A percentile compares a stretch with the other conserved stretches of the same genome.
Evolutionary conservation across 257 asterid genomes (phyloP).

Genomic region (Jacaranda mimosifolia): DNA sequence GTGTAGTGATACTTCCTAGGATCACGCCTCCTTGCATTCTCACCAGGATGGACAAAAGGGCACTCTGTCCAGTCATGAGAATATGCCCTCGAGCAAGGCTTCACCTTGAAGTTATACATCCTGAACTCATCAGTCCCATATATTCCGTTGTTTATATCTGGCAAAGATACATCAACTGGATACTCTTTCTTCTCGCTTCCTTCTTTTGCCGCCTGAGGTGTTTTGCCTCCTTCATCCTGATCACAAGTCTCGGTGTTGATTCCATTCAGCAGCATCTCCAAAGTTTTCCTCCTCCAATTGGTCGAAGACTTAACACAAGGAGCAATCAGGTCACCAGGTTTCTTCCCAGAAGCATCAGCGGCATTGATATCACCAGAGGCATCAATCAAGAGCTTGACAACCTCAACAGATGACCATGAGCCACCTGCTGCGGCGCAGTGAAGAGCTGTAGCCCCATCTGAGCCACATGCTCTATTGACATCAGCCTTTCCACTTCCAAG

Average conservation of each 20-base stretch:
- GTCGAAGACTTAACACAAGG: constrained; percentile 45
- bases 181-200: constrained; percentile 73
- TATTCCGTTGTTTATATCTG: constrained; percentile 55
- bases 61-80: constrained; percentile 72
- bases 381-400: constrained; percentile 58
- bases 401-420: constrained; percentile 56
- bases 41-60: constrained; percentile 67
- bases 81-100: constrained; percentile 68
- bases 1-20: constrained; percentile 71
- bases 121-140: constrained; percentile 60
- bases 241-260: constrained; percentile 26
- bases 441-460: constrained; percentile 83
- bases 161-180: constrained; percentile 63
- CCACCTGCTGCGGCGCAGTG: constrained; percentile 92
- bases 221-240: constrained; percentile 41
- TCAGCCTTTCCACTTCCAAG: constrained; percentile 60
- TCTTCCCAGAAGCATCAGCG: constrained; percentile 65
- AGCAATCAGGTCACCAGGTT: constrained; percentile 69
- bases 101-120: constrained; percentile 62
- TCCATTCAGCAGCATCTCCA: constrained; percentile 79
- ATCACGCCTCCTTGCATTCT: constrained; percentile 69
- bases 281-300: constrained; percentile 48
- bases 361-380: constrained; percentile 60
- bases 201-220: constrained; percentile 24
- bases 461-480: constrained; percentile 73